These are phyloP conservation scores for Yarrowia alimentaria DNA, from an alignment of 805 yeast genomes.

Conservation along the genomic window DNA sequence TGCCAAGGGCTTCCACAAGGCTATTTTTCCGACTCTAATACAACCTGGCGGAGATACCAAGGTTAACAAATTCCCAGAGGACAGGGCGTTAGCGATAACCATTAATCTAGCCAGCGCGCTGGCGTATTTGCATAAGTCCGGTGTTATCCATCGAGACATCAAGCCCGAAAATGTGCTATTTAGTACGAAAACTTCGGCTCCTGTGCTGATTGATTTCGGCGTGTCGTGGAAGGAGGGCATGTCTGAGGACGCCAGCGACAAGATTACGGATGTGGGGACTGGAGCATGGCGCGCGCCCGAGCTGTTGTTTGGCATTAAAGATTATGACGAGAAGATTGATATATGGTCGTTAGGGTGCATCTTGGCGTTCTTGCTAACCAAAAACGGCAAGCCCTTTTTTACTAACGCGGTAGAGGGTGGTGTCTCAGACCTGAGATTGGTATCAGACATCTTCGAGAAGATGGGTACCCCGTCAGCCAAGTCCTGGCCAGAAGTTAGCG, in stretches of 20 bases:
- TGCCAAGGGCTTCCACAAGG: constrained; percentile 40
- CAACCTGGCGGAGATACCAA: constrained; percentile 32
- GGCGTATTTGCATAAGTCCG: constrained; percentile 57
- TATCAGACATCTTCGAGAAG: constrained; percentile 51
- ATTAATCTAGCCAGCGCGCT: constrained; percentile 55
- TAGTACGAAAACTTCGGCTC: constrained; percentile 39
- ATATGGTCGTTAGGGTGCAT: constrained; percentile 72
- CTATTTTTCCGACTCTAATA: constrained; percentile 38
- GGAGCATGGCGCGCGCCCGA: constrained; percentile 75
- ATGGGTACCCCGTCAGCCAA: constrained; percentile 60
- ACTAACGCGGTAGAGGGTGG: constrained; percentile 38
- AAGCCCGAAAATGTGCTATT: constrained; percentile 69
- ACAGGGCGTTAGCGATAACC: constrained; percentile 34
- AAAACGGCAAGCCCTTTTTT: constrained; percentile 43
- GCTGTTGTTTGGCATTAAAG: constrained; percentile 56
- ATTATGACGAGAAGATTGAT: constrained; percentile 59
- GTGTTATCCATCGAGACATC: constrained; percentile 64
- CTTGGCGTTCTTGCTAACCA: constrained; percentile 51
- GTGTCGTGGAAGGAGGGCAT: constrained; percentile 49
- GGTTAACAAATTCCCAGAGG: constrained; percentile 44
- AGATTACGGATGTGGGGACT: constrained; percentile 56
- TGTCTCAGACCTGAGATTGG: constrained; percentile 57
- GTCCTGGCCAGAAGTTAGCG: constrained; percentile 33
- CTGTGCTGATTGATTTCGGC: constrained; percentile 63
- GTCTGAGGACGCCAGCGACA: constrained; percentile 42